A percentile compares a stretch with the other conserved stretches of the same genome.
Evolutionary conservation across 106 monocot genomes (phyloP).

Genomic region (Phalaenopsis aphrodite): DNA sequence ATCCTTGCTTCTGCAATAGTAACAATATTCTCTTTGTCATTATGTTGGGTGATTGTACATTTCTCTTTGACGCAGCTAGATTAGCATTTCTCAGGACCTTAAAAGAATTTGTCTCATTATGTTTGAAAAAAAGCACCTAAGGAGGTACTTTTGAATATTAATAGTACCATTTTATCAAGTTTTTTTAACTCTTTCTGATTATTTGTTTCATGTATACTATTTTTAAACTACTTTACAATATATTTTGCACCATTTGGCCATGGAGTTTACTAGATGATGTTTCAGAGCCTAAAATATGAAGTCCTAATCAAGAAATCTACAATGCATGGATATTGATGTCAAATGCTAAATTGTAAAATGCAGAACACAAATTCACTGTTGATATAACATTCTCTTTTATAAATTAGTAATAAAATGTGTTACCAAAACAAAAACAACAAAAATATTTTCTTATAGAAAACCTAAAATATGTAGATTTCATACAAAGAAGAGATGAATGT

Average conservation of each 20-base stretch:
- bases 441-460: no score
- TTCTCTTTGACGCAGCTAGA: slow-evolving; percentile 57
- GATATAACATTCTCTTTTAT: no score
- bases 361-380: no score
- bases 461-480: no score
- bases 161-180: background rate
- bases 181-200: no score
- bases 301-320: background rate
- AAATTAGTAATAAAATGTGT: no score
- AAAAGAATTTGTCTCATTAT: slow-evolving; percentile 91
- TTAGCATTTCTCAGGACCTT: slow-evolving; percentile 87
- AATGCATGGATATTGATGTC: background rate
- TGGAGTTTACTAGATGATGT: background rate
- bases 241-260: background rate
- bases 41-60: background rate
- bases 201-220: no score
- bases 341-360: no score
- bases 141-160: slow-evolving; percentile 47
- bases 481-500: no score
- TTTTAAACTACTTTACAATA: no score
- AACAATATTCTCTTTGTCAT: background rate
- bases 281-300: background rate
- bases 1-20: background rate
- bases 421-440: no score
- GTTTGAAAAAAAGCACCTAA: slow-evolving; percentile 72